Evolutionary conservation across 352 stramenopile genomes (phyloP).

Genomic region (Blastocystis hominis): DNA sequence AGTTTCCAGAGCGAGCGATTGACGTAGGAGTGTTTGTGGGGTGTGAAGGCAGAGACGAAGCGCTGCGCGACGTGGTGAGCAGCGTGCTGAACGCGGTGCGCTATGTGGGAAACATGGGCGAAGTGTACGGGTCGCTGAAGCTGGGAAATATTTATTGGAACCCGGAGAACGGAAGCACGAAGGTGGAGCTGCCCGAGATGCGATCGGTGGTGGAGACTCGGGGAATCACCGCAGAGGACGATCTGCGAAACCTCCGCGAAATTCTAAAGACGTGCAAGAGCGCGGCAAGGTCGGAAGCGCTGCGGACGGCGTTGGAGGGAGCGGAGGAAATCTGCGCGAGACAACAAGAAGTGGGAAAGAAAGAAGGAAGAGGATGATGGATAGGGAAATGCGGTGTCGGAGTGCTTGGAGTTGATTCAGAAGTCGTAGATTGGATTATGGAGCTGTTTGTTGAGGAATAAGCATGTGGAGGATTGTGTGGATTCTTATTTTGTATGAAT

Average conservation of each 20-base stretch:
- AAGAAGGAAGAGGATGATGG: not conserved
- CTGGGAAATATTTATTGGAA: not conserved
- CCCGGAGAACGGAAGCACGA: not conserved
- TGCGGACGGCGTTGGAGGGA: not conserved
- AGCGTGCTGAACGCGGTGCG: not conserved
- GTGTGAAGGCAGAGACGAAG: not conserved
- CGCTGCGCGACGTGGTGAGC: not conserved
- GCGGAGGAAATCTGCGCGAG: not conserved
- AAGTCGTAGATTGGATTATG: not conserved
- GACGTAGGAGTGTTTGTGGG: not conserved
- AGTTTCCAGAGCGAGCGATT: not conserved
- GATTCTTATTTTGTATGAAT: too few species aligned
- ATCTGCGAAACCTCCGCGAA: not conserved
- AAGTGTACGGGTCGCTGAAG: constrained; percentile 24
- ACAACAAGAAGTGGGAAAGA: not conserved
- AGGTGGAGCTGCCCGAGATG: not conserved
- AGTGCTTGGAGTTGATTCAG: not conserved
- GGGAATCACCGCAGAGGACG: not conserved
- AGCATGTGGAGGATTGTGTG: too few species aligned
- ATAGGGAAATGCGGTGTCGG: not conserved
- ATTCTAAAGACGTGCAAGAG: not conserved
- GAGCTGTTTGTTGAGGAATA: not conserved
- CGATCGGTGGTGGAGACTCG: not conserved
- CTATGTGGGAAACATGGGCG: not conserved
- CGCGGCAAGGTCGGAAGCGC: not conserved